Evolutionary conservation across 2,329 filamentous ascomycete species (phyloP).

Genomic region (Aureobasidium mangrovei): DNA sequence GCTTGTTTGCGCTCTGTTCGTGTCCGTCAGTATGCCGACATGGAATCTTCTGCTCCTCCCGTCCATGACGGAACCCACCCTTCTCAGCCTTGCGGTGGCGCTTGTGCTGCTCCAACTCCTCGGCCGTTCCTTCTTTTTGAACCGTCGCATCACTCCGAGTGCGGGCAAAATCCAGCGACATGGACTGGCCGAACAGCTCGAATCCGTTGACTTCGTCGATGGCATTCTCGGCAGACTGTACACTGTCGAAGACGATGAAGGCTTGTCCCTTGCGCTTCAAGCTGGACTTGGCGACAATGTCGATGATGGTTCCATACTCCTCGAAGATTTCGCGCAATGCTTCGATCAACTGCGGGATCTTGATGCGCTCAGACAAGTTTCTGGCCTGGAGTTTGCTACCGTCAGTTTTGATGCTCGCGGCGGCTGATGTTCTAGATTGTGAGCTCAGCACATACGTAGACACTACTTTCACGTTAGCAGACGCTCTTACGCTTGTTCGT

Average conservation of each 20-base stretch:
- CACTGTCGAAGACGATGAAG: slow-evolving; percentile 79
- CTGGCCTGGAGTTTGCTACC: slow-evolving; percentile 44
- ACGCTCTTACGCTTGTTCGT: slow-evolving; percentile 26
- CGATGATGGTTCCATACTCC: slow-evolving; percentile 78
- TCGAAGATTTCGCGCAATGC: slow-evolving; percentile 71
- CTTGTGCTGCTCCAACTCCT: slow-evolving; percentile 85
- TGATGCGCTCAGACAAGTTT: slow-evolving; percentile 89
- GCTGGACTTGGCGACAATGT: slow-evolving; percentile 82
- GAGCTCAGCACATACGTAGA: slow-evolving; percentile 23
- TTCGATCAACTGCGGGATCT: slow-evolving; percentile 65
- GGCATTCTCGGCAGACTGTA: slow-evolving; percentile 70
- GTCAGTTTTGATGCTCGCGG: background rate
- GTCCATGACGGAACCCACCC: slow-evolving; percentile 45
- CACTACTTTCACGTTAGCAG: slow-evolving; percentile 22
- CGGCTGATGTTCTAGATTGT: background rate
- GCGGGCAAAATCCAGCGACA: slow-evolving; percentile 74
- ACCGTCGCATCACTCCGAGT: slow-evolving; percentile 84
- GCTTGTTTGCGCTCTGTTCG: slow-evolving; percentile 66
- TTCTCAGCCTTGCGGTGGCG: slow-evolving; percentile 77
- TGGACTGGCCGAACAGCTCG: slow-evolving; percentile 83
- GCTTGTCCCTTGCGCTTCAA: slow-evolving; percentile 90
- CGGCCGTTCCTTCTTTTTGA: slow-evolving; percentile 58
- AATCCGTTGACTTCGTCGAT: slow-evolving; percentile 89
- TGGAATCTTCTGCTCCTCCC: slow-evolving; percentile 32
- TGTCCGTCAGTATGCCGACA: background rate